Percentiles rank a stretch among this genome's conserved stretches.
phyloP scores from a whole-genome alignment of 495 filamentous ascomycete species.

The Aspergillus diversus region DNA sequence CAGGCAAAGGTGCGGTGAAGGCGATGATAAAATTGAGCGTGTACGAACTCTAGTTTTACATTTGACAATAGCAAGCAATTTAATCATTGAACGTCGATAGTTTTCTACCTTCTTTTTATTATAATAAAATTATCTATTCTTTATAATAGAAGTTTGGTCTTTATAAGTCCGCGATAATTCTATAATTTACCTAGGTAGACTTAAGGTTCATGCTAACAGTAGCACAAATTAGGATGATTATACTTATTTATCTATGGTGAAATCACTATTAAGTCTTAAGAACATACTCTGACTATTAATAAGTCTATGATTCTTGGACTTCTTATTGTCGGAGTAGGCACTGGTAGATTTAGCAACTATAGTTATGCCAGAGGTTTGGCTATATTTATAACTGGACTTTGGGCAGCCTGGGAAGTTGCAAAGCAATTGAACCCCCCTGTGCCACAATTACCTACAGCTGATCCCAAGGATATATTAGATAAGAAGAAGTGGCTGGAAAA shows the following conservation, averaged over 20 bases:
- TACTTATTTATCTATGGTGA: slow-evolving; percentile 35
- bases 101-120: too few species aligned
- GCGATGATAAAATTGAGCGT: too few species aligned
- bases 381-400: slow-evolving; percentile 30
- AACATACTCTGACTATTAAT: slow-evolving; percentile 28
- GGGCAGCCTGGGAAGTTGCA: slow-evolving; percentile 28
- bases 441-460: slow-evolving; percentile 27
- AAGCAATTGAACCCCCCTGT: slow-evolving; percentile 22
- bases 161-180: slow-evolving; percentile 20
- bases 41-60: too few species aligned
- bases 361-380: slow-evolving; percentile 32
- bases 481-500: background rate
- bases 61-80: too few species aligned
- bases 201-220: background rate
- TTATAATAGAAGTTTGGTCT: slow-evolving; percentile 34
- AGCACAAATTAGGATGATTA: slow-evolving; percentile 24
- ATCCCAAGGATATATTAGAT: slow-evolving; percentile 13
- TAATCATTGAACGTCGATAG: too few species aligned
- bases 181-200: background rate
- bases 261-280: slow-evolving; percentile 25
- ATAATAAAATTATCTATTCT: slow-evolving; percentile 25
- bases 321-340: slow-evolving; percentile 31
- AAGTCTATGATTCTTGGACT: slow-evolving; percentile 25
- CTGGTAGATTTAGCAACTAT: slow-evolving; percentile 30
- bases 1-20: too few species aligned